Percentiles rank a stretch among this genome's conserved stretches.
Conservation (phyloP, 768 basidiomycete genomes). For the Podaxis pistillaris region DNA sequence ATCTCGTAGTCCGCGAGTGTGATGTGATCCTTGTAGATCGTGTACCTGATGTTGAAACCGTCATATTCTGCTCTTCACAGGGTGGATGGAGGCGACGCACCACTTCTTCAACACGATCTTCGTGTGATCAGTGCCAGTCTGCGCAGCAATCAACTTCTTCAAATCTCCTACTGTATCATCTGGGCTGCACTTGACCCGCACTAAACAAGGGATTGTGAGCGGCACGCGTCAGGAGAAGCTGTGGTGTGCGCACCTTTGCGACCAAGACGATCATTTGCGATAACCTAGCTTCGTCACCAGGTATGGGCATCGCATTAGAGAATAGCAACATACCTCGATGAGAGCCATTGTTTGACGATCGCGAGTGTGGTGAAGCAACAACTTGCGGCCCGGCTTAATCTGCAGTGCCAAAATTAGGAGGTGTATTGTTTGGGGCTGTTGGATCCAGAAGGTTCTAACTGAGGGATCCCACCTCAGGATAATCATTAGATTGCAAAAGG, state of each 20-base stretch:
- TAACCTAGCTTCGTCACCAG: constrained; percentile 51
- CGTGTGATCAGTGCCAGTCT: constrained; percentile 80
- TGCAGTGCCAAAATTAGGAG: background rate
- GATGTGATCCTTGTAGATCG: constrained; percentile 94
- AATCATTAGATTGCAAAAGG: background rate
- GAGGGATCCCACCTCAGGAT: background rate
- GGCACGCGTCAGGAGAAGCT: background rate
- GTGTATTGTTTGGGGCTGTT: background rate
- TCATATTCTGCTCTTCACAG: background rate
- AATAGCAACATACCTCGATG: constrained; percentile 44
- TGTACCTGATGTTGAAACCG: constrained; percentile 64
- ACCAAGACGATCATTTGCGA: constrained; percentile 94
- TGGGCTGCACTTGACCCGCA: constrained; percentile 92
- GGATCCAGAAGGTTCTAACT: background rate
- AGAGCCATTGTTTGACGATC: constrained; percentile 37
- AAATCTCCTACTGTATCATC: constrained; percentile 97
- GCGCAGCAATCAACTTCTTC: constrained; percentile 95
- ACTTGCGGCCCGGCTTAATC: background rate
- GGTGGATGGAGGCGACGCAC: constrained; percentile 40
- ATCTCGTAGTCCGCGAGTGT: constrained; percentile 92
- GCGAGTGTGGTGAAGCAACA: background rate
- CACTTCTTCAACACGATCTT: constrained; percentile 99
- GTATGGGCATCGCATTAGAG: constrained; percentile 4
- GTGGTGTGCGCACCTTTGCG: constrained; percentile 66
- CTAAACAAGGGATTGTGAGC: constrained; percentile 38